phyloP scores from a whole-genome alignment of 805 yeast genomes.

The Blastobotrys peoriensis region DNA sequence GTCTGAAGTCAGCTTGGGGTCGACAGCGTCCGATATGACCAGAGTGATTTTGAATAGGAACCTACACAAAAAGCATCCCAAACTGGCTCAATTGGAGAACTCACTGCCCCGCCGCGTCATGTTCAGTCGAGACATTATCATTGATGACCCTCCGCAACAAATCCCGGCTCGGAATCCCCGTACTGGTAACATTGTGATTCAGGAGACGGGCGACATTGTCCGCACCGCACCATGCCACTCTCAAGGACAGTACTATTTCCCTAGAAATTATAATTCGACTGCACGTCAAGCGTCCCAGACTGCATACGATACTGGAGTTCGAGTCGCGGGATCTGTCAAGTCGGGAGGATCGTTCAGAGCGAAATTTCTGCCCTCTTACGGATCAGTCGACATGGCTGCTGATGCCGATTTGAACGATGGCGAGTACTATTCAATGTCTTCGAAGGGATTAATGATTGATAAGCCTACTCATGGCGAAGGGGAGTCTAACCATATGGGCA shows the following conservation, averaged over 20 bases:
- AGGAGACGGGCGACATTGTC: conserved; percentile 23
- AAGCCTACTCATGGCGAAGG: conserved; percentile 16
- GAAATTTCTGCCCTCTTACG: not conserved
- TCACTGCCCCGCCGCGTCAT: conserved; percentile 53
- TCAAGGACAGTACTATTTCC: conserved; percentile 12
- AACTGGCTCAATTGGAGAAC: conserved; percentile 14
- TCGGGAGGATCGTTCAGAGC: conserved; percentile 1
- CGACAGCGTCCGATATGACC: conserved; percentile 1
- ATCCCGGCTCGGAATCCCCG: conserved; percentile 82
- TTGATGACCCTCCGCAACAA: conserved; percentile 86
- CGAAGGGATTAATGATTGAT: conserved; percentile 12
- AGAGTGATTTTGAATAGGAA: conserved; percentile 43
- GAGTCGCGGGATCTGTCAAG: conserved; percentile 16
- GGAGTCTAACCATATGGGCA: conserved; percentile 2
- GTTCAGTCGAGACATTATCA: conserved; percentile 69
- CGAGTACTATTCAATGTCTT: conserved; percentile 7
- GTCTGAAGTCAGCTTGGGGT: conserved; percentile 10
- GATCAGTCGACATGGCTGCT: not conserved
- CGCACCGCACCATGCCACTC: not conserved
- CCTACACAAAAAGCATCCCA: conserved; percentile 30
- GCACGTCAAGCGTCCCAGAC: conserved; percentile 15
- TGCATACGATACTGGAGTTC: conserved; percentile 21
- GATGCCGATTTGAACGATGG: conserved; percentile 17
- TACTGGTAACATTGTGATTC: conserved; percentile 59
- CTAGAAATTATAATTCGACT: conserved; percentile 14